Percentiles rank a stretch among this genome's conserved stretches.
phyloP scores from a whole-genome alignment of 2,329 filamentous ascomycete genomes.

The Cladosporium sp. region DNA sequence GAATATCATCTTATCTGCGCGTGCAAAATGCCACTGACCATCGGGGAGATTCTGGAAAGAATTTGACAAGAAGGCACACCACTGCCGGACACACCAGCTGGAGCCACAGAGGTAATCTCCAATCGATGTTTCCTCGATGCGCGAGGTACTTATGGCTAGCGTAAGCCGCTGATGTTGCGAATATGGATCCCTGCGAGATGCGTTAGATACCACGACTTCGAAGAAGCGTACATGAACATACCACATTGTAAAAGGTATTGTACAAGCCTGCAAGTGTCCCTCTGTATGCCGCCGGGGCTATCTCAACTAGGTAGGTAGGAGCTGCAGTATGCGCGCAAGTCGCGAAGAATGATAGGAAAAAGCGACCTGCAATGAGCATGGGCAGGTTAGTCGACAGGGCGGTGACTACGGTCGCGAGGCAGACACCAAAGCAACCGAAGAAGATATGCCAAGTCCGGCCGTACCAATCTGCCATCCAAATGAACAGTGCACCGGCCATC shows the following conservation, averaged over 20 bases:
- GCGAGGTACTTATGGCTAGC: neutral
- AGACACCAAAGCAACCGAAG: slow-evolving; percentile 32
- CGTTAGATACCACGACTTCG: neutral
- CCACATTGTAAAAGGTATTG: slow-evolving; percentile 26
- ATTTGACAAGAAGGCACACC: neutral
- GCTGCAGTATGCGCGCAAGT: neutral
- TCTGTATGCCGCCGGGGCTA: slow-evolving; percentile 12
- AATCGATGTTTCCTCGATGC: neutral
- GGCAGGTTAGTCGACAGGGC: slow-evolving; percentile 22
- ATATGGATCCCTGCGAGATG: neutral
- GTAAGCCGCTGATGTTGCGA: neutral
- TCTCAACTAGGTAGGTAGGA: neutral
- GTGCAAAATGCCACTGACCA: neutral
- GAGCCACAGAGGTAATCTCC: neutral
- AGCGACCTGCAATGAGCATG: slow-evolving; percentile 27
- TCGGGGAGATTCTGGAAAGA: neutral
- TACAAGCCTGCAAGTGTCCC: slow-evolving; percentile 29
- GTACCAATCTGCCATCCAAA: slow-evolving; percentile 43
- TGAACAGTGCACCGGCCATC: slow-evolving; percentile 42
- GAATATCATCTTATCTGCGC: too few species aligned
- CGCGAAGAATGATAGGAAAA: slow-evolving; percentile 8
- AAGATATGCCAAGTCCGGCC: slow-evolving; percentile 43
- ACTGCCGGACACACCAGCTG: neutral
- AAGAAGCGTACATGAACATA: neutral
- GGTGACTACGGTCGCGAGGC: slow-evolving; percentile 24